These are phyloP conservation scores for Apostasia shenzhenica DNA, from an alignment of 106 monocot genomes.

Conservation along the genomic window DNA sequence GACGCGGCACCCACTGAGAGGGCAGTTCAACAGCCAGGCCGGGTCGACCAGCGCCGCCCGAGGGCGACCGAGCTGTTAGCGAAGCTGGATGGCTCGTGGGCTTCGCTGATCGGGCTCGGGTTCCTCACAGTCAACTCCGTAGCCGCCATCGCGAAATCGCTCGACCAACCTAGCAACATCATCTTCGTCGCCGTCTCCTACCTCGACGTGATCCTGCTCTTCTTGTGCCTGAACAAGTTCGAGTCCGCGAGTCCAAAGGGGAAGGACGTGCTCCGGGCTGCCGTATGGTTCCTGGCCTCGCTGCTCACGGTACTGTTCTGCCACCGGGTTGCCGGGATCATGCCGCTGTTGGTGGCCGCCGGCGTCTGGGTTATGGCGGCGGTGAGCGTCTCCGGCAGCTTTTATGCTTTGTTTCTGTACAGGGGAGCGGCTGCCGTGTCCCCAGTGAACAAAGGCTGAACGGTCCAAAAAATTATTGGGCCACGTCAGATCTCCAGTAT, in stretches of 20 bases:
- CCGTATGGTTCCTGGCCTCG: not conserved
- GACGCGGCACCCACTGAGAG: no score
- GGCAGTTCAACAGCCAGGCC: no score
- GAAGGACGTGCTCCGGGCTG: not conserved
- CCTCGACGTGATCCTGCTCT: not conserved
- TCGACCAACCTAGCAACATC: not conserved
- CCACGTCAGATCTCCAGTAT: no score
- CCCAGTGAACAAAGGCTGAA: not conserved
- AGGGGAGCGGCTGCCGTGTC: not conserved
- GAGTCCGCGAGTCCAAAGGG: no score
- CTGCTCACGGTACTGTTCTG: not conserved
- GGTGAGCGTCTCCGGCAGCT: not conserved
- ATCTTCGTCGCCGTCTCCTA: not conserved
- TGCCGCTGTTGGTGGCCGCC: not conserved
- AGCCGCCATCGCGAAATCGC: not conserved
- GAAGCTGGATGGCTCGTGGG: no score
- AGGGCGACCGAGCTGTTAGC: no score
- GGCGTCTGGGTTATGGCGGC: not conserved
- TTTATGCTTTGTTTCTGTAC: slow-evolving; percentile 1
- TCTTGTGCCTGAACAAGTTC: not conserved
- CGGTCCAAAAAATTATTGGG: no score
- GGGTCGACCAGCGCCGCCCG: no score
- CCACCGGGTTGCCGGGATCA: not conserved
- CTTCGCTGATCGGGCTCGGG: not conserved
- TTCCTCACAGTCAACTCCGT: not conserved